Evolutionary conservation across 2,329 filamentous ascomycete genomes (phyloP).

Genomic region (Ophiocordyceps camponoti-saundersi): DNA sequence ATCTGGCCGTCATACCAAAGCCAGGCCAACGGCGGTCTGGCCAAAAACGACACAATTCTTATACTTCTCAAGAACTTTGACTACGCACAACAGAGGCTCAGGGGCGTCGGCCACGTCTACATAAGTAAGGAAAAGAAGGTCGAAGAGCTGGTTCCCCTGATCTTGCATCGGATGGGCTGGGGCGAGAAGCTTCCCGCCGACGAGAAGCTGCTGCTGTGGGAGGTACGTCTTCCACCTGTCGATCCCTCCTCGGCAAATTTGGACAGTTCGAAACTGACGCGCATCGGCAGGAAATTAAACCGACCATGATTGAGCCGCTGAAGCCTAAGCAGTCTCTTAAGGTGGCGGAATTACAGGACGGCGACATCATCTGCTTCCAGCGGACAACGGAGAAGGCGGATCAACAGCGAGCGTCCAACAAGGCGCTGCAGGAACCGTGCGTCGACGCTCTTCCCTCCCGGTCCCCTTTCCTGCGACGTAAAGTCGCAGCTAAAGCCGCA

Average conservation of each 20-base stretch:
- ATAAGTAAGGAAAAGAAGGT: constrained; percentile 79
- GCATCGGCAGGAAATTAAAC: constrained; percentile 64
- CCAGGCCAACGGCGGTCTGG: constrained; percentile 36
- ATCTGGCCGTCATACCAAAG: constrained; percentile 52
- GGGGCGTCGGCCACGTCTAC: constrained; percentile 70
- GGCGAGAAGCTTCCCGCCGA: constrained; percentile 50
- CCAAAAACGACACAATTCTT: constrained; percentile 51
- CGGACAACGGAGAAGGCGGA: constrained; percentile 33
- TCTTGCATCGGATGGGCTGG: constrained; percentile 77
- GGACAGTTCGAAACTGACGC: neutral
- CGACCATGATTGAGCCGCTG: constrained; percentile 88
- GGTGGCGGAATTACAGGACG: constrained; percentile 87
- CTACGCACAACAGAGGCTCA: constrained; percentile 53
- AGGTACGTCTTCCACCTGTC: constrained; percentile 30
- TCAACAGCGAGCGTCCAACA: constrained; percentile 11
- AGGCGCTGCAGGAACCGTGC: constrained; percentile 14
- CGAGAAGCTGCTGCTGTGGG: constrained; percentile 55
- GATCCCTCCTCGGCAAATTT: neutral
- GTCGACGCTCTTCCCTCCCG: constrained; percentile 4
- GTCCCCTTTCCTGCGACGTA: neutral
- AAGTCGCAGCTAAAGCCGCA: neutral
- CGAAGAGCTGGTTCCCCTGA: constrained; percentile 61
- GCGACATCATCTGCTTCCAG: constrained; percentile 94
- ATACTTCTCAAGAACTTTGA: constrained; percentile 92
- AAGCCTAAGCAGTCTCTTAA: constrained; percentile 82